Evolutionary conservation across 257 asterid genomes (phyloP), one percentile per base, ranked within the genome.

Genomic region (Nicotiana sylvestris): DNA sequence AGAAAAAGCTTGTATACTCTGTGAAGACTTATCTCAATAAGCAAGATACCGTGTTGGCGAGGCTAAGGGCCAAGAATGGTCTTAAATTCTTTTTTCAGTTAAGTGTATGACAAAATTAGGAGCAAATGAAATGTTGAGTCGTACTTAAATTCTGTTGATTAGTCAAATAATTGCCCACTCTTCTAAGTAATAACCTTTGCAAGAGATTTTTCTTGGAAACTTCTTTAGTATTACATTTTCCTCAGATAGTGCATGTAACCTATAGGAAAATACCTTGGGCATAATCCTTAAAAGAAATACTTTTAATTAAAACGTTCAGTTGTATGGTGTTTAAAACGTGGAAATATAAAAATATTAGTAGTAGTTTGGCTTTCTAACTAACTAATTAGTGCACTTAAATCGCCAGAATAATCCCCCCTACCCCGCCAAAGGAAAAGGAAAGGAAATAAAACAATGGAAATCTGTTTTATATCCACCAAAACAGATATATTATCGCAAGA

Each of bases 121-220:
- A 39, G 8, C 1, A 55, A 4, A 18, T 66, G 30, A 27, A 1
- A n/a, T 43, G 16, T 32, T 77, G 46, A 37, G 9, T 37, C 10
- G 30, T 39, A 58, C 17, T 55, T 53, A 81, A n/a, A 57, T 18
- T 57, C 29, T 5, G 12, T 39, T 9, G 32, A 25, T 4, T 33
- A 12, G 81, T 84, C 61, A 81, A 67, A 81, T 67, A 83, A 51
- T 83, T 35, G 89, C 92, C 27, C 84, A 89, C 79, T 83, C 91
- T 43, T 87, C 92, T 21, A 87, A 82, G 84, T 84, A 89, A 12
- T 85, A 92, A 0, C 51, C 12, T 43, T 68, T 84, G 1, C 88
- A 84, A 12, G 77, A 88, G 89, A 89, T 86, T 17, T 77, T n/a
- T 64, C 39, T 27, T 64, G 69, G 39, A 12, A 64, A 29, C 39